These are phyloP conservation scores for Capsicum pubescens DNA, from an alignment of 257 asterid genomes.

Conservation along the genomic window DNA sequence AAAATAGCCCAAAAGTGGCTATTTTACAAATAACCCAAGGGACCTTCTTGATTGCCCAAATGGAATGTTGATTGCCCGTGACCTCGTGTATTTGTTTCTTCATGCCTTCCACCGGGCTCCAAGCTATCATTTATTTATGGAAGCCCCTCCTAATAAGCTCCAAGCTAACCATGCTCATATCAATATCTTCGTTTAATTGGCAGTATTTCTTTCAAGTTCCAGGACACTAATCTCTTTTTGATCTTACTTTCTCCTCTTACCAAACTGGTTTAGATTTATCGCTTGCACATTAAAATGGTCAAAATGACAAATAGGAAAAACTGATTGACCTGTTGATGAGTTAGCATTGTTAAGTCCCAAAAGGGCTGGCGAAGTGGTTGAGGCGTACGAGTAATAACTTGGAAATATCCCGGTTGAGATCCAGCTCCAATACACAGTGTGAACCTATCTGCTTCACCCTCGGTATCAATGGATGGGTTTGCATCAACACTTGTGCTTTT, in stretches of 20 bases:
- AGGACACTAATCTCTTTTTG: background rate
- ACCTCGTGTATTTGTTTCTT: too few species aligned
- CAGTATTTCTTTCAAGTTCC: background rate
- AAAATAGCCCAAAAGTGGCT: too few species aligned
- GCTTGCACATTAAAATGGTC: background rate
- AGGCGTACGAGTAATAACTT: background rate
- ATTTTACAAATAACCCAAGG: too few species aligned
- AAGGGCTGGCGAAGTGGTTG: background rate
- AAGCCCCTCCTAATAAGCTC: too few species aligned
- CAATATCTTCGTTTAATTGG: background rate
- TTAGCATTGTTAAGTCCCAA: background rate
- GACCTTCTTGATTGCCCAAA: too few species aligned
- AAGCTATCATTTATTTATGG: too few species aligned
- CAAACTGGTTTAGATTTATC: background rate
- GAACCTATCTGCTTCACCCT: background rate
- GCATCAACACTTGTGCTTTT: background rate
- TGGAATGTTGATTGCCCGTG: too few species aligned
- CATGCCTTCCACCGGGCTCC: too few species aligned
- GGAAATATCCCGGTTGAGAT: background rate
- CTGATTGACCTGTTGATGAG: background rate
- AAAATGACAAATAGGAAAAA: background rate
- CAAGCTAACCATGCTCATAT: too few species aligned
- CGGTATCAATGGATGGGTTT: background rate
- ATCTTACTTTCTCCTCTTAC: background rate
- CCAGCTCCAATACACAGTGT: background rate